phyloP scores from a whole-genome alignment of 192 early-diverging fungal genomes.

The Coemansia aciculifera region DNA sequence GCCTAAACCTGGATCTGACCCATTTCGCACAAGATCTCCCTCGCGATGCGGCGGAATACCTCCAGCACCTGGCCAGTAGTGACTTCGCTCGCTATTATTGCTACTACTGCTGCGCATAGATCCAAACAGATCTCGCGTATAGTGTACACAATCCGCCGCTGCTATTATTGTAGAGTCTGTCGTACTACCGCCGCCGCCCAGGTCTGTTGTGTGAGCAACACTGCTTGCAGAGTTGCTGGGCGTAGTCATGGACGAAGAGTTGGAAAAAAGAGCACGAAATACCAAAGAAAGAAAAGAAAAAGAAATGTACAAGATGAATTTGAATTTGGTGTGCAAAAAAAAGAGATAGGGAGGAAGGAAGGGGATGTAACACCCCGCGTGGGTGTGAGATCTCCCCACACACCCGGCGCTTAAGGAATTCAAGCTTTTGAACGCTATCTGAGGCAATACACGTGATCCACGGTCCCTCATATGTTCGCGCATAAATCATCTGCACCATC shows the following conservation, averaged over 20 bases:
- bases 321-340: not conserved
- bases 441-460: not conserved
- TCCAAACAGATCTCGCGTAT: constrained; percentile 11
- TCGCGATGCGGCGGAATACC: constrained; percentile 39
- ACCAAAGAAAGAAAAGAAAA: not conserved
- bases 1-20: not conserved
- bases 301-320: not conserved
- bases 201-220: not conserved
- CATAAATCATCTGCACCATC: not conserved
- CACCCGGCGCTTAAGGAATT: not conserved
- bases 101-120: constrained; percentile 2
- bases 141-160: constrained; percentile 6
- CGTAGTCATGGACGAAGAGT: not conserved
- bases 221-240: not conserved
- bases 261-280: not conserved
- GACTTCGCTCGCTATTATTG: constrained; percentile 26
- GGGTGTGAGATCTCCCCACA: not conserved
- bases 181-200: not conserved
- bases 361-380: not conserved
- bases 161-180: not conserved
- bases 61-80: constrained; percentile 38
- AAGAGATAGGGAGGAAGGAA: not conserved
- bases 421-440: not conserved
- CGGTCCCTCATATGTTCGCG: not conserved
- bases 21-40: constrained; percentile 16